Conservation (phyloP, 179 eudicot genomes). For the Corrigiola litoralis region DNA sequence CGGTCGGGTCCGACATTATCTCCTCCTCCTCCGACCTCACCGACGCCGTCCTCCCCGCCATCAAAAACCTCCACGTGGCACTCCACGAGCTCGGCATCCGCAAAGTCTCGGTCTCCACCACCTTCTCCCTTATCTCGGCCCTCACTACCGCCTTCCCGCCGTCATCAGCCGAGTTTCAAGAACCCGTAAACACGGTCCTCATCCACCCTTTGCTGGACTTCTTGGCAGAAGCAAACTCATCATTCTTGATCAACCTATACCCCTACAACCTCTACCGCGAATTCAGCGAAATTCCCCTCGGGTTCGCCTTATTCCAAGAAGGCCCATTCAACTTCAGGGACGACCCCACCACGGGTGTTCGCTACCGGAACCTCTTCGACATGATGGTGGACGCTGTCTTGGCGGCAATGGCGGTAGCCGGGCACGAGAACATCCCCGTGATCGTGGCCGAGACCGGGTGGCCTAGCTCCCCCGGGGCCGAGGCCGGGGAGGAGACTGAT, state of each 20-base stretch:
- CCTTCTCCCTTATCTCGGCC: constrained; percentile 45
- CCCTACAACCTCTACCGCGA: constrained; percentile 47
- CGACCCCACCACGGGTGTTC: constrained; percentile 58
- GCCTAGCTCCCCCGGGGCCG: constrained; percentile 41
- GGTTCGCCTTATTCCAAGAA: constrained; percentile 64
- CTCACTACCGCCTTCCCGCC: constrained; percentile 66
- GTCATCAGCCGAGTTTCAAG: constrained; percentile 55
- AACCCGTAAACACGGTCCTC: constrained; percentile 34
- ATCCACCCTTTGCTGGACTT: constrained; percentile 51
- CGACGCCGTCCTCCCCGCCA: constrained; percentile 47
- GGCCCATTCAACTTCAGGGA: constrained; percentile 51
- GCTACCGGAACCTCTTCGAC: constrained; percentile 75
- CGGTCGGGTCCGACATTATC: constrained; percentile 56
- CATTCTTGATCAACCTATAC: constrained; percentile 54
- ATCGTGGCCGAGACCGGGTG: constrained; percentile 74
- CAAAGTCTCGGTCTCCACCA: constrained; percentile 48
- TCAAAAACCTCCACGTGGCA: constrained; percentile 42
- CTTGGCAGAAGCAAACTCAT: constrained; percentile 54
- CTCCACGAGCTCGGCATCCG: constrained; percentile 50
- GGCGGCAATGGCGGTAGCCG: constrained; percentile 57
- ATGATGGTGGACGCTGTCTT: constrained; percentile 68
- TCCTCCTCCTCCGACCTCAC: constrained; percentile 30
- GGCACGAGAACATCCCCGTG: constrained; percentile 69
- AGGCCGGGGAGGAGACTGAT: constrained; percentile 35
- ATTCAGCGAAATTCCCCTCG: constrained; percentile 51